phyloP scores from a whole-genome alignment of 306 rosid genomes.

The Castanea crenata region DNA sequence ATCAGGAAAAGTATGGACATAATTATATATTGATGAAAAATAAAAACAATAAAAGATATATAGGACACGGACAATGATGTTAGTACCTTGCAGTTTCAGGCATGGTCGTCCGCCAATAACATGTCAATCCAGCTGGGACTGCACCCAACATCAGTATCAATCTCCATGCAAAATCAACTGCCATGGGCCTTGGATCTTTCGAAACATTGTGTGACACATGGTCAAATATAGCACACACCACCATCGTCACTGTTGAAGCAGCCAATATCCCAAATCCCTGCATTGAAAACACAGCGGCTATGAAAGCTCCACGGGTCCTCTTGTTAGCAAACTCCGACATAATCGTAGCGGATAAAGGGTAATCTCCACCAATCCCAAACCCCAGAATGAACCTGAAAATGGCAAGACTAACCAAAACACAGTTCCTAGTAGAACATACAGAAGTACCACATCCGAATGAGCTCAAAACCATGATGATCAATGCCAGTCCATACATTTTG shows the following conservation, averaged over 20 bases:
- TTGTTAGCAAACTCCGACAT: conserved; percentile 87
- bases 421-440: conserved; percentile 34
- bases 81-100: no score
- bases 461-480: conserved; percentile 52
- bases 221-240: conserved; percentile 48
- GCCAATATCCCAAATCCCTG: conserved; percentile 78
- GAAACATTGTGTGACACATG: neutral
- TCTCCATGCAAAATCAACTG: conserved; percentile 71
- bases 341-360: conserved; percentile 70
- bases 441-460: conserved; percentile 66
- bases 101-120: no score
- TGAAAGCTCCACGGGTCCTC: conserved; percentile 68
- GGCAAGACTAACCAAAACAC: conserved; percentile 47
- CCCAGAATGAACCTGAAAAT: conserved; percentile 72
- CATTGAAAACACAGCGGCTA: conserved; percentile 81
- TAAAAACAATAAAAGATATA: no score
- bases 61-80: no score
- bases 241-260: conserved; percentile 48
- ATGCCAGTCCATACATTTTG: conserved; percentile 48
- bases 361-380: conserved; percentile 79
- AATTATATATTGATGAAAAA: no score
- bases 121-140: conserved; percentile 59
- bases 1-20: no score
- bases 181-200: conserved; percentile 20
- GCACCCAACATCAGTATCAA: conserved; percentile 65